A percentile compares a stretch with the other conserved stretches of the same genome.
Evolutionary conservation across 2,329 filamentous ascomycete species (phyloP).

Genomic region (Claviceps spartinae): DNA sequence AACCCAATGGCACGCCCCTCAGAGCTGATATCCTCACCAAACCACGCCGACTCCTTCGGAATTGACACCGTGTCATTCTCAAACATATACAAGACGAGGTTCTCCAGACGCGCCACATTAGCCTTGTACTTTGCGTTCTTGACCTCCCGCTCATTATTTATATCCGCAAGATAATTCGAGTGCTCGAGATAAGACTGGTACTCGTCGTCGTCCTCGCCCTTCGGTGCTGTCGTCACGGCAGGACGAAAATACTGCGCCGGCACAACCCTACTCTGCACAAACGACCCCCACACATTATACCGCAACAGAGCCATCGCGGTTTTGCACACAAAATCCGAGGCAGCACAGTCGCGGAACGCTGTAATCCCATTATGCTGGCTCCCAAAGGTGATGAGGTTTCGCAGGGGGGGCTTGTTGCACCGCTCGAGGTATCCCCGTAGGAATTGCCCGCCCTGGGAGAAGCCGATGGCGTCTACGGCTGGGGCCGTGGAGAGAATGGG

Average conservation of each 20-base stretch:
- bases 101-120: slow-evolving; percentile 56
- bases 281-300: slow-evolving; percentile 64
- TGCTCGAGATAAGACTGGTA: slow-evolving; percentile 60
- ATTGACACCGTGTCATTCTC: slow-evolving; percentile 73
- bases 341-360: slow-evolving; percentile 61
- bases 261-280: slow-evolving; percentile 68
- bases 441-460: slow-evolving; percentile 93
- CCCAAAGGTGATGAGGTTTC: slow-evolving; percentile 75
- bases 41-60: slow-evolving; percentile 85
- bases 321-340: slow-evolving; percentile 67
- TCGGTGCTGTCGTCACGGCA: slow-evolving; percentile 32
- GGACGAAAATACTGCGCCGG: slow-evolving; percentile 93
- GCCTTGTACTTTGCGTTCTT: slow-evolving; percentile 66
- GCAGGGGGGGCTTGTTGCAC: slow-evolving; percentile 64
- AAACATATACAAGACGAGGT: slow-evolving; percentile 84
- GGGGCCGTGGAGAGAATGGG: slow-evolving; percentile 71
- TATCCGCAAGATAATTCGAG: slow-evolving; percentile 84
- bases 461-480: slow-evolving; percentile 80
- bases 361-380: slow-evolving; percentile 87
- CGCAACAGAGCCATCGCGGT: slow-evolving; percentile 65
- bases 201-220: slow-evolving; percentile 10
- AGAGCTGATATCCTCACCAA: slow-evolving; percentile 62
- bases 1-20: slow-evolving; percentile 50
- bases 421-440: slow-evolving; percentile 81
- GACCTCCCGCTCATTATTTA: slow-evolving; percentile 75